A percentile compares a stretch with the other conserved stretches of the same genome.
These are phyloP conservation scores for Acrocalymma vagum DNA, from an alignment of 2,329 filamentous ascomycete species.

Conservation along the genomic window DNA sequence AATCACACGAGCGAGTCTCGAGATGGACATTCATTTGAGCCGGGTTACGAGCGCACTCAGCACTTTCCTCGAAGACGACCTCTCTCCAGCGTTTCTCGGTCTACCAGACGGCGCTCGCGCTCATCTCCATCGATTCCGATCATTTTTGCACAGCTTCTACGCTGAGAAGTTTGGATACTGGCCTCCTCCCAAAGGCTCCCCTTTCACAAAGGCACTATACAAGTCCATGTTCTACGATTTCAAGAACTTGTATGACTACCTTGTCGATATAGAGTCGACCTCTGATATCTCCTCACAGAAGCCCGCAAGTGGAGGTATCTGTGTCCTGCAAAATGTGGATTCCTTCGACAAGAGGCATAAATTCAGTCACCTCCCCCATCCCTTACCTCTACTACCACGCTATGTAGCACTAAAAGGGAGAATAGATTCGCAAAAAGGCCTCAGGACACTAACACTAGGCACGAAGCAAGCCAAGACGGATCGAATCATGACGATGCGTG, in stretches of 20 bases:
- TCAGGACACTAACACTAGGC: conserved; percentile 46
- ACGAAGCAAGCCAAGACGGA: conserved; percentile 55
- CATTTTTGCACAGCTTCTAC: conserved; percentile 73
- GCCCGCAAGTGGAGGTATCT: conserved; percentile 71
- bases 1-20: conserved; percentile 68
- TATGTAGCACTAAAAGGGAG: conserved; percentile 36
- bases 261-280: conserved; percentile 70
- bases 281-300: conserved; percentile 60
- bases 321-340: conserved; percentile 72
- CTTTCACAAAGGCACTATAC: conserved; percentile 68
- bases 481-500: conserved; percentile 59
- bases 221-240: conserved; percentile 74
- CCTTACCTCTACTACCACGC: conserved; percentile 71
- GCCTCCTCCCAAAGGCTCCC: conserved; percentile 64
- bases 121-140: conserved; percentile 77
- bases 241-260: conserved; percentile 72
- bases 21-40: conserved; percentile 71
- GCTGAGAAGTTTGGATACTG: conserved; percentile 74
- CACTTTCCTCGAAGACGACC: conserved; percentile 75
- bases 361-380: conserved; percentile 68
- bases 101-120: conserved; percentile 67
- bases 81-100: conserved; percentile 72
- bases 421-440: conserved; percentile 41
- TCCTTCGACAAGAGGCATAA: conserved; percentile 71
- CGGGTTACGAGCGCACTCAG: conserved; percentile 66